Evolutionary conservation across 176 grass and related monocot genomes (phyloP), one percentile per base, ranked within the genome.

Genomic region (Chrysopogon serrulatus): DNA sequence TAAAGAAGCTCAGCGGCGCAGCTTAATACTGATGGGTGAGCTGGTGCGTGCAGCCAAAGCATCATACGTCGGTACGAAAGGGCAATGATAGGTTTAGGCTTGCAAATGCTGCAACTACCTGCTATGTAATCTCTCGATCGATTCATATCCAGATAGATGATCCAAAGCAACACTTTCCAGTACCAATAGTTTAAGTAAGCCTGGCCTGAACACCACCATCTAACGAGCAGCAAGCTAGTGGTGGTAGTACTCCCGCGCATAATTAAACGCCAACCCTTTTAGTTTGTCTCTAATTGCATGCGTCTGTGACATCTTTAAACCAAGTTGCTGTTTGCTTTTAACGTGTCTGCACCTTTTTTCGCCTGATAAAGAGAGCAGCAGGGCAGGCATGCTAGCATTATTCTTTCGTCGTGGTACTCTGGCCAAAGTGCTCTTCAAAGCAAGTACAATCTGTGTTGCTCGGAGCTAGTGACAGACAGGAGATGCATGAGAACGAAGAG

Each of bases 141-240:
- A 82, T 82, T 59, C 79, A 62, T 28, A 77, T 87, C 79, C 79
- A 87, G 72, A 13, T 76, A 77, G 63, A 87, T 69, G 23, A 77
- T 87, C 71, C 86, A 87, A 82, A 70, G n/a, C 30, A 61, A 18
- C 86, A 77, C 72, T 72, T 83, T 83, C 16, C 68, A 53, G 53
- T 31, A 76, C 48, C 18, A 68, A 49, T 62, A 73, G 23, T 79
- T 64, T 73, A 54, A 36, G 44, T 73, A 54, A 36, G 44, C 15
- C 23, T 40, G 76, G 23, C 19, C 71, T 73, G 19, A 51, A 80
- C 68, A 24, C 23, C 68, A 24, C 40, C 41, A 59, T 56, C 33
- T 85, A 68, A 69, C 45, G 64, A 39, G 64, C 35, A 30, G 79
- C 65, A 70, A 65, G 56, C 40, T 73, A 32, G 44, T 81, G 47